Evolutionary conservation across 2,329 filamentous ascomycete genomes (phyloP).

Genomic region (Hypomyces perniciosus): DNA sequence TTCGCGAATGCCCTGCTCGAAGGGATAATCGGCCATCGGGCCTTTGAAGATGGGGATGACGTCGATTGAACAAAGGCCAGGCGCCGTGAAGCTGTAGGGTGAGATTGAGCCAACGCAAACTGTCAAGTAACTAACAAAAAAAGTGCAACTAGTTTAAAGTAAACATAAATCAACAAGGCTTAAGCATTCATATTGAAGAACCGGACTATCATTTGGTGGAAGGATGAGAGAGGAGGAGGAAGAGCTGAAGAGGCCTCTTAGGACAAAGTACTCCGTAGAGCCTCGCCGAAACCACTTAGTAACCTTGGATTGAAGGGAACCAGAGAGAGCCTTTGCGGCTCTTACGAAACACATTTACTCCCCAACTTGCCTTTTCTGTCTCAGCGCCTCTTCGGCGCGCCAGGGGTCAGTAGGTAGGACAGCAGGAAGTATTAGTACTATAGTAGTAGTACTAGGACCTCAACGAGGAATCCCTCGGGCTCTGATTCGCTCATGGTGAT

Average conservation of each 20-base stretch:
- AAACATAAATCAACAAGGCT: no score
- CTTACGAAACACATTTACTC: no score
- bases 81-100: no score
- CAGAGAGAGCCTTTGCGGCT: no score
- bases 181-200: no score
- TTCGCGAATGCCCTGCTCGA: constrained; percentile 9
- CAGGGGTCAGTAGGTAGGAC: not conserved
- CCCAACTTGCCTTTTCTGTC: not conserved
- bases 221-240: no score
- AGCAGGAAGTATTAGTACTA: not conserved
- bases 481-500: constrained; percentile 26
- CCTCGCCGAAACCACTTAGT: no score
- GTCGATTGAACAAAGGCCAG: not conserved
- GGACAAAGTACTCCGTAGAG: no score
- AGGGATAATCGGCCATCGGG: constrained; percentile 14
- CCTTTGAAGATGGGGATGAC: not conserved
- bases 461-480: not conserved
- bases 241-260: no score
- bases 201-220: no score
- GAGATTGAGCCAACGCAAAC: not conserved
- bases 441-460: not conserved
- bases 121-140: not conserved
- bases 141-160: not conserved
- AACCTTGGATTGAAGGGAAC: no score
- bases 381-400: not conserved